Evolutionary conservation across 1,284 basidiomycete species (phyloP).

Genomic region (Boletus sp.): DNA sequence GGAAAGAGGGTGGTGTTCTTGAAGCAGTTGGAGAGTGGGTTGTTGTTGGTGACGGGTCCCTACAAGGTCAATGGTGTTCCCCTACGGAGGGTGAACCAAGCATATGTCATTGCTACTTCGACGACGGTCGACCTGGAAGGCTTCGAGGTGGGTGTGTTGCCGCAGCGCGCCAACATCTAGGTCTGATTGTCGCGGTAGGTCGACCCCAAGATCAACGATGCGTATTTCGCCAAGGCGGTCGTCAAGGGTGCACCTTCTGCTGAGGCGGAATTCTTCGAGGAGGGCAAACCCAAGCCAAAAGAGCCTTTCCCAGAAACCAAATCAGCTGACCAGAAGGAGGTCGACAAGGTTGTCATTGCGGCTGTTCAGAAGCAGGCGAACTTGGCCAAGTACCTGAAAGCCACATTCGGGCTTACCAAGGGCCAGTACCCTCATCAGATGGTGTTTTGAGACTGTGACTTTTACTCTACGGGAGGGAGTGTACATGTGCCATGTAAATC

Average conservation of each 20-base stretch:
- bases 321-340: slow-evolving; percentile 88
- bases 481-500: slow-evolving; percentile 23
- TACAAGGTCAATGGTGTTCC: slow-evolving; percentile 99
- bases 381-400: slow-evolving; percentile 91
- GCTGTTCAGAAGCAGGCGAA: slow-evolving; percentile 92
- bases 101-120: slow-evolving; percentile 98
- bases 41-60: slow-evolving; percentile 95
- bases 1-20: slow-evolving; percentile 99
- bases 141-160: slow-evolving; percentile 54
- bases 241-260: slow-evolving; percentile 71
- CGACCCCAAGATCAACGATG: slow-evolving; percentile 89
- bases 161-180: slow-evolving; percentile 11
- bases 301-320: slow-evolving; percentile 87
- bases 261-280: slow-evolving; percentile 95
- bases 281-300: slow-evolving; percentile 91
- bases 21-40: slow-evolving; percentile 92
- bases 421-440: slow-evolving; percentile 89
- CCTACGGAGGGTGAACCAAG: slow-evolving; percentile 96
- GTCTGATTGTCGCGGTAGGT: slow-evolving; percentile 43
- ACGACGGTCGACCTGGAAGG: slow-evolving; percentile 87
- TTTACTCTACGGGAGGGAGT: slow-evolving; percentile 11
- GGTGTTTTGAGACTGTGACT: slow-evolving; percentile 58
- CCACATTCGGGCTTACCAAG: slow-evolving; percentile 94
- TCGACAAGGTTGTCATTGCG: slow-evolving; percentile 83
- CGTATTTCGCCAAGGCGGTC: slow-evolving; percentile 88